Evolutionary conservation across 1,139 yeast species (phyloP).

Genomic region (Trichomonascaceae sp.): DNA sequence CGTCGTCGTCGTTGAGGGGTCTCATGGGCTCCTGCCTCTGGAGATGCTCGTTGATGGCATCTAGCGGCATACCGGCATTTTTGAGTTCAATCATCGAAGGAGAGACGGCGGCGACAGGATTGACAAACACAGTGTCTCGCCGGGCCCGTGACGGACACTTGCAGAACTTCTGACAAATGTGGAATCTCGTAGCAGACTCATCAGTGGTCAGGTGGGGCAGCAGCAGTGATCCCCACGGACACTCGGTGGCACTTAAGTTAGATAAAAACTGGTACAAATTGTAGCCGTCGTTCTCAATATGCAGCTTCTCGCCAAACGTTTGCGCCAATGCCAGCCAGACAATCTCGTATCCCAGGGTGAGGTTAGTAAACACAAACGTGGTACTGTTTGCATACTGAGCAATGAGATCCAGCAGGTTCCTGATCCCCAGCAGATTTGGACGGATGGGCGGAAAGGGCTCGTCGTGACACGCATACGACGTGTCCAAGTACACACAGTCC

Average conservation of each 20-base stretch:
- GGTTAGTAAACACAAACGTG: slow-evolving; percentile 31
- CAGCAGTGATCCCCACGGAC: slow-evolving; percentile 1
- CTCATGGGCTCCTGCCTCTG: background rate
- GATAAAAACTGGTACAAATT: slow-evolving; percentile 16
- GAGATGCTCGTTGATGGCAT: background rate
- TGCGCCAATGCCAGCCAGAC: slow-evolving; percentile 34
- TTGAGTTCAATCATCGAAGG: slow-evolving; percentile 26
- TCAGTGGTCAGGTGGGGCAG: slow-evolving; percentile 13
- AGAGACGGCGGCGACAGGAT: slow-evolving; percentile 33
- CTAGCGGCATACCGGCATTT: slow-evolving; percentile 4
- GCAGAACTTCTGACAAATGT: slow-evolving; percentile 22
- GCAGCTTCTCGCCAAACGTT: slow-evolving; percentile 26
- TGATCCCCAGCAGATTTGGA: slow-evolving; percentile 33
- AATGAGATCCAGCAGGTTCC: slow-evolving; percentile 26
- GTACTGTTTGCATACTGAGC: slow-evolving; percentile 34
- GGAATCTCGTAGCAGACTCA: slow-evolving; percentile 18
- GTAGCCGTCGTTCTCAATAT: slow-evolving; percentile 24
- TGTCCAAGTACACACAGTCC: slow-evolving; percentile 42
- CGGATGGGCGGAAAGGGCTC: slow-evolving; percentile 37
- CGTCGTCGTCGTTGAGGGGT: background rate
- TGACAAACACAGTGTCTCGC: slow-evolving; percentile 17
- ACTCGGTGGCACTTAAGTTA: slow-evolving; percentile 6
- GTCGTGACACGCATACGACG: slow-evolving; percentile 35
- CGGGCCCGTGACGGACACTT: slow-evolving; percentile 13
- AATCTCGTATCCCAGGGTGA: slow-evolving; percentile 44